Base-by-base conservation (phyloP, 2,329 filamentous ascomycete species). In the Phyllosticta ampelicida region DNA sequence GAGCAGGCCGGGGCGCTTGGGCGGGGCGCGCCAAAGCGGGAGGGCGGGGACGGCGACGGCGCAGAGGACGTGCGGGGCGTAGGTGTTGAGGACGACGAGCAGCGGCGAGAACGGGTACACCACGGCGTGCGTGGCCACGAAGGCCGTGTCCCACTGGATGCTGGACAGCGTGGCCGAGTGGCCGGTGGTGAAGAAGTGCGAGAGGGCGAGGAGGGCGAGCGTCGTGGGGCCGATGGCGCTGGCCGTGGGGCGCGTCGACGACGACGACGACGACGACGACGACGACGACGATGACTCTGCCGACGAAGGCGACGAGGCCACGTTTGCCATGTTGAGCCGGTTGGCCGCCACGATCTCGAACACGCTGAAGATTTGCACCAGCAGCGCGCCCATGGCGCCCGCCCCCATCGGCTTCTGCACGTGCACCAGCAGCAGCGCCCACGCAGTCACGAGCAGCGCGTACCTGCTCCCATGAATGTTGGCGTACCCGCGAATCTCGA, bases 121-220 rank as follows among this genome's bases (percentile, higher is more conserved):
- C 62, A 99, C 83, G 5, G 82, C 83, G 60, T 86, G 84, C 8
- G 97, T 80, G 0, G 92, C 88, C 63, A 99, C 89, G 74, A 99
- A 99, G 2, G 90, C 92, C 19, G 84, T 83, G 74, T 99, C 94
- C 94, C 94, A 99, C 69, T 99, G 94, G 67, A 99, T 92, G 63
- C 85, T 89, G 64, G 86, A 82, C 21, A 96, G 80, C 0, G 85
- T 87, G 11, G 92, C 92, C 73, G 97, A 92, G 72, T 99, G 94
- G 61, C 94, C 94, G 0, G 94, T 99, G 70, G 95, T 96, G 83
- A 99, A 99, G 77, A 86, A 99, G 76, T 96, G 86, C 73, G 92
- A 95, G 66, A 87, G 90, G 60, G 91, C 94, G 0, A 99, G 82
- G n/a, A 97, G 75, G 10, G 85, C 92, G 23, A 97, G 81, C 62